Base-by-base conservation (phyloP, 345 rosid genomes). In the Citropsis articulata region DNA sequence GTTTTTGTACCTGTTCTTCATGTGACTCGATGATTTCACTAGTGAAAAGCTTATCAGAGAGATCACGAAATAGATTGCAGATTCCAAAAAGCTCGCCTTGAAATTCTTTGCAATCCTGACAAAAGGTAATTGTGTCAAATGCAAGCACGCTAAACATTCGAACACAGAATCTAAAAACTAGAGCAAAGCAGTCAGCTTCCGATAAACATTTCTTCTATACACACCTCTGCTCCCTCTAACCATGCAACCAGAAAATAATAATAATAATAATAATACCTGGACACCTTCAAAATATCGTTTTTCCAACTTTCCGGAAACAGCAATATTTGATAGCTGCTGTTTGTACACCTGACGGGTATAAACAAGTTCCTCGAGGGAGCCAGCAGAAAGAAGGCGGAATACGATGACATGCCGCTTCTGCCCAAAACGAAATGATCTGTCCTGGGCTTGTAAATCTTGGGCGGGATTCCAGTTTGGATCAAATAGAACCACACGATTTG, bases 401-500 rank as follows among this genome's bases (percentile, higher is more conserved):
- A 94, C 99, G 78, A 95, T 91, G 69, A 96, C 98, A 81, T 94
- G 97, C 74, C 98, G 89, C 83, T 85, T 94, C 86, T 96, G 99
- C 75, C 45, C 45, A 40, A 40, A 40, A 40, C 98, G 91, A 84
- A 96, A 96, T 48, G 98, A 96, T 79, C 99, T 84, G 81, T 96
- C 99, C 79, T 96, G 97, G 18, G 98, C 98, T 81, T 92, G 98
- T 57, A 94, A 87, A 84, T 96, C 99, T 77, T 89, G 96, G 24
- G 98, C 92, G 2, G 98, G 99, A 84, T 92, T 96, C 98, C 99
- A 96, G 75, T 91, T 96, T 66, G 98, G 98, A 79, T 95, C 97
- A 78, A 96, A 96, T 86, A 96, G 91, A 67, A 96, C 97, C 77
- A 94, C 98, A 4, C 97, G 94, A 80, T 96, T 94, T 6, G 98